Base-by-base conservation (phyloP, 768 basidiomycete genomes). In the Pisolithus orientalis region DNA sequence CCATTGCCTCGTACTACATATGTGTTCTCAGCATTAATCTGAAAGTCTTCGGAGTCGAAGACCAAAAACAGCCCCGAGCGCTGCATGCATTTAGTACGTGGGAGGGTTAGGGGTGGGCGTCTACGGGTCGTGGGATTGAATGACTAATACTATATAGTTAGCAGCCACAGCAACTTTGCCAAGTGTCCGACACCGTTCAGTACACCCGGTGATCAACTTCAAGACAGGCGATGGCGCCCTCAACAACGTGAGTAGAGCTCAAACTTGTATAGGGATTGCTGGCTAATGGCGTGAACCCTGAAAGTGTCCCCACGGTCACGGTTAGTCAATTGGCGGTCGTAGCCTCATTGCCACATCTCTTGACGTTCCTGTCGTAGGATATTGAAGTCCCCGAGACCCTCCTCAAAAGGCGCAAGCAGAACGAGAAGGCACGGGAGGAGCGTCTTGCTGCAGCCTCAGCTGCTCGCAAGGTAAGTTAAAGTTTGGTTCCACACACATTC, bases 361-460 rank as follows among this genome's bases (percentile, higher is more conserved):
- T 70, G 34, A 65, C 51, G 24, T 24, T 39, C 16, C 39, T 31
- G 47, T 55, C 75, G 56, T 63, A 92, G 90, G 83, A 85, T 67
- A 85, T 96, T 71, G 89, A 94, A 83, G 94, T 95, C 76, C 94
- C 94, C 72, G 94, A 96, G 86, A 97, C 94, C 68, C 85, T 97
- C 79, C 91, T 97, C 79, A 97, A 96, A 84, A 97, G 95, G 80
- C 86, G 94, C 77, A 94, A 94, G 78, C 89, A 93, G 77, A 94
- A 85, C 67, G 92, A 95, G 80, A 94, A 94, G 80, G 88, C 87
- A 58, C 81, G 92, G 65, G 93, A 94, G 78, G 93, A 95, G 68
- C 91, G 90, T 64, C 79, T 95, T 59, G 83, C 78, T 59, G 88
- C 89, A 55, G 90, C 89, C 24, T 69, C 75, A 39, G 86, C 85